Evolutionary conservation across 805 yeast species (phyloP), one percentile per base, ranked within the genome.

Genomic region (baker's yeast (Saccharomyces cerevisiae)): DNA sequence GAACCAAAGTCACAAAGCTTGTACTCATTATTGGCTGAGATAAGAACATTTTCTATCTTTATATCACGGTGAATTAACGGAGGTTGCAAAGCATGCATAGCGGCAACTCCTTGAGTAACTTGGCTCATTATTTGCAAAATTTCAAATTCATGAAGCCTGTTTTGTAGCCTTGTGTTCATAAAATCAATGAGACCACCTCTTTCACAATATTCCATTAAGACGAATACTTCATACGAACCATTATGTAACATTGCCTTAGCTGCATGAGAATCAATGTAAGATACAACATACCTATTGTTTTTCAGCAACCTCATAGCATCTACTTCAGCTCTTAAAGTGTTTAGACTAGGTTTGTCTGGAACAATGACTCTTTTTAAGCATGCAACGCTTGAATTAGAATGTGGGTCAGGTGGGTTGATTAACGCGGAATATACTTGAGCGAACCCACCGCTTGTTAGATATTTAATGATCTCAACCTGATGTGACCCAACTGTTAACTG

Each of bases 351-450:
- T 70, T 94, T 94, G 67, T 86, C 89, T 3, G 97, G 97, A 2
- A 94, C 99, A 31, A 85, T 85, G n/a, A 94, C 98, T 58, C 99
- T 79, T 70, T 94, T 94, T 63, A 94, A 76, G 68, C 98, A 94
- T 4, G 92, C 97, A 11, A 77, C 69, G 53, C 70, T 70, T 50
- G 76, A 69, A 21, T 81, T 82, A 14, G 78, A 75, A 59, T 76
- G 74, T 14, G 62, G 43, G 56, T 81, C 80, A 3, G 80, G 75
- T 6, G 90, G 90, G 28, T 79, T 76, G 27, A 86, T 81, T 49
- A 78, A 78, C 57, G 90, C 92, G 17, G 86, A 80, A 69, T 94
- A 94, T 4, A 94, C 97, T 68, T 88, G 96, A 10, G 99, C 98
- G 76, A 89, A 94, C 13, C 99, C 99, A 70, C 94, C 98, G 64